These are phyloP conservation scores for Camelina laxa DNA, from an alignment of 345 rosid species.

Conservation along the genomic window DNA sequence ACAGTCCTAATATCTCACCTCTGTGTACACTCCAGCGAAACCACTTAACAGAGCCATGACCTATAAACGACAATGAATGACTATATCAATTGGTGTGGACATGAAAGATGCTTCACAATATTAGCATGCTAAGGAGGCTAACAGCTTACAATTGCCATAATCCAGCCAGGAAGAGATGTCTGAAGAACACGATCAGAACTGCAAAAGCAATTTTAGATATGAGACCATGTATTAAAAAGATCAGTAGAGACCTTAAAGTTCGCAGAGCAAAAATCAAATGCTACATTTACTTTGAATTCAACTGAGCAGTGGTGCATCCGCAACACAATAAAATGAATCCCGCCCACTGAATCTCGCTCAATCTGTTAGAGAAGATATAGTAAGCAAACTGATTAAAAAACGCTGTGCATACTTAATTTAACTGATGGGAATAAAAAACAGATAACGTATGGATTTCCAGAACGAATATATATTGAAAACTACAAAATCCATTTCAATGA, in stretches of 20 bases:
- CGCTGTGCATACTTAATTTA: background rate
- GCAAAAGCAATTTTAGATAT: conserved; percentile 41
- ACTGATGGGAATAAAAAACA: background rate
- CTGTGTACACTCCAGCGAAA: conserved; percentile 97
- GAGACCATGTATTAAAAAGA: background rate
- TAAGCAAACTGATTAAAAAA: conserved; percentile 15
- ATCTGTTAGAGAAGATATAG: conserved; percentile 53
- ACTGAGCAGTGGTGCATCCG: conserved; percentile 97
- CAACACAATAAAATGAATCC: conserved; percentile 91
- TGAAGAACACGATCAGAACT: conserved; percentile 96
- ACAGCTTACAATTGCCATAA: conserved; percentile 92
- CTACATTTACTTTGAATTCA: conserved; percentile 78
- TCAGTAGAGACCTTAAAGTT: background rate
- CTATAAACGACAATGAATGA: conserved; percentile 47
- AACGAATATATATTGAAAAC: background rate
- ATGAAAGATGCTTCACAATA: conserved; percentile 11
- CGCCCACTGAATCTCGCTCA: conserved; percentile 97
- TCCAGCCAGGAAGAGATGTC: conserved; percentile 89
- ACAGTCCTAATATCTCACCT: conserved; percentile 50
- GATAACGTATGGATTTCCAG: conserved; percentile 8
- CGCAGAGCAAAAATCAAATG: background rate
- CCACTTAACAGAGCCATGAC: conserved; percentile 97
- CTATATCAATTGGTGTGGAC: conserved; percentile 15
- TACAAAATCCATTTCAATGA: conserved; percentile 19
- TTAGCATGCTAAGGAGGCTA: conserved; percentile 22